Evolutionary conservation across 2,329 filamentous ascomycete genomes (phyloP), one percentile per base, ranked within the genome.

Genomic region (Aspergillus amoenus): DNA sequence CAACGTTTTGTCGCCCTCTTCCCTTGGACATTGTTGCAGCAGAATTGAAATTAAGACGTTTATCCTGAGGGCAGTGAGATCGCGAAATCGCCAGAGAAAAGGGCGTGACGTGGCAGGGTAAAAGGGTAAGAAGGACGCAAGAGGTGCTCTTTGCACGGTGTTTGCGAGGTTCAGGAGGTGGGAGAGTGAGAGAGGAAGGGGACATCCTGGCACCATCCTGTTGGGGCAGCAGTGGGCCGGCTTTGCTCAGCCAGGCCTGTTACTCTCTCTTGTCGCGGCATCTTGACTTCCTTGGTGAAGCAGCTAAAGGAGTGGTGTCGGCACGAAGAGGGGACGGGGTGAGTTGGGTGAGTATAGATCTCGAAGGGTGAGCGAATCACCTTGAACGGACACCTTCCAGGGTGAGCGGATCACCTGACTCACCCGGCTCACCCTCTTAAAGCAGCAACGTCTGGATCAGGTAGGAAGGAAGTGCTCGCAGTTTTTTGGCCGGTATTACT

Each of bases 371-470:
- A 43, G 41, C 41, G 47, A 56, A 52, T 56, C 54, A 56, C 15
- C 30, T 46, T 18, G 2, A 2, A 18, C 2, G 2, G 18, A 2
- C 18, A 18, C 2, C 18, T 18, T 56, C 0, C 30, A 52, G 37
- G 56, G 56, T 58, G 50, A 58, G 24, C 41, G 39, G 41, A 51
- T 58, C 56, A 58, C 56, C 50, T 58, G 51, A 50, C 50, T 58
- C 56, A 55, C 50, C 56, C 51, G 44, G 51, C 51, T 58, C 56
- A 55, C 56, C 51, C 56, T 58, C 56, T 55, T 58, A 55, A 58
- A 58, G 56, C 56, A 41, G 56, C 51, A 43, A 58, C 13, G 46
- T 13, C 56, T 32, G 43, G 44, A 58, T 41, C 18, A 53, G 55
- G 49, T 15, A 55, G 43, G 43, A 46, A 30, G 21, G 43, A 32